Conservation (phyloP, 1,284 basidiomycete species). For the Rhodotorula sp. region DNA sequence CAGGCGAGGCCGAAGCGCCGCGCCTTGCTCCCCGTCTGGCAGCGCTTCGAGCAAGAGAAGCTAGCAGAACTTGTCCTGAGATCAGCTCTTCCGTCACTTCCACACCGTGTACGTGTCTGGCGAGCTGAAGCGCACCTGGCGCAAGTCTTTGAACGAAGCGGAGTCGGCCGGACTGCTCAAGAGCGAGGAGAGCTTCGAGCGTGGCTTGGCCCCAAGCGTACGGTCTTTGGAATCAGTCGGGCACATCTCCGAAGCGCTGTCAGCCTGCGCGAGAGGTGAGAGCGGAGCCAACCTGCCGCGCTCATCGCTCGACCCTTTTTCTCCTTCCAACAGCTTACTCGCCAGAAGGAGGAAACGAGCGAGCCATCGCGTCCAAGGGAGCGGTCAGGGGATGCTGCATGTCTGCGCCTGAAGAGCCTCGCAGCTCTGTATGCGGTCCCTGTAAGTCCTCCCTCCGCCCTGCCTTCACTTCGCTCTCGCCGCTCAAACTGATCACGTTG, state of each 20-base stretch:
- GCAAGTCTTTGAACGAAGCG: slow-evolving; percentile 11
- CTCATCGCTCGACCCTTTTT: neutral
- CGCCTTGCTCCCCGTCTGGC: slow-evolving; percentile 20
- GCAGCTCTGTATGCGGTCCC: neutral
- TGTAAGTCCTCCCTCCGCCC: neutral
- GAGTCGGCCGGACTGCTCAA: neutral
- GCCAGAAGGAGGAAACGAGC: no score
- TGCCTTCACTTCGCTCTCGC: neutral
- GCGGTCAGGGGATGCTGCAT: slow-evolving; percentile 2
- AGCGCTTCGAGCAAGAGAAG: slow-evolving; percentile 27
- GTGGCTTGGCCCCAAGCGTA: neutral
- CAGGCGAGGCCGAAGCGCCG: slow-evolving; percentile 54
- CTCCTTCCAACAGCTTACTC: no score
- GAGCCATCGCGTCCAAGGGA: no score
- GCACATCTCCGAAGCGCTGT: neutral
- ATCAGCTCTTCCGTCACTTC: no score
- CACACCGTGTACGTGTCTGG: neutral
- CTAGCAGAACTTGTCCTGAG: neutral
- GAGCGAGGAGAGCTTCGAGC: no score
- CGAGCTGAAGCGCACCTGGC: slow-evolving; percentile 10
- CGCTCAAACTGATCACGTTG: no score
- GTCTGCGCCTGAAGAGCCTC: neutral
- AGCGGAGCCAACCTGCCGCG: neutral
- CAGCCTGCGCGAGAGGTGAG: neutral
- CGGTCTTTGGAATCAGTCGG: neutral